Evolutionary conservation across 352 stramenopile species (phyloP), one percentile per base, ranked within the genome.

Genomic region (Nannochloropsis limnetica): DNA sequence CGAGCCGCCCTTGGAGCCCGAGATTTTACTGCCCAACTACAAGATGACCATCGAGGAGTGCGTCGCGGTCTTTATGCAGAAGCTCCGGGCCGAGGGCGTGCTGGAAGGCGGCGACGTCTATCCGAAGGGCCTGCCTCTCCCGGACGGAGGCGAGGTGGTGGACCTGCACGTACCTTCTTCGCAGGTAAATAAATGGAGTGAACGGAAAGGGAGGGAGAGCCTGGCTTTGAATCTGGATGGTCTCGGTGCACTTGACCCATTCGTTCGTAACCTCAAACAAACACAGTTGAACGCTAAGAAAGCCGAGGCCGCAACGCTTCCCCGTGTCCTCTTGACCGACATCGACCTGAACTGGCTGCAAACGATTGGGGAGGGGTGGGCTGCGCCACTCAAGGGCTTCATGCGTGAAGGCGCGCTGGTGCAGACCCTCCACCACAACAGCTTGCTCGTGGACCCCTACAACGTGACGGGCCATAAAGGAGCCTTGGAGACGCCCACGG

Each of bases 281-380:
- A 49, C 37, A 83, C 3, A 85, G 82, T 79, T 83, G 68, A 32
- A 28, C 28, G 87, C 83, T 20, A 81, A 84, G 81, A 83, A 86
- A 2, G 79, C 84, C 37, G 86, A 90, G 68, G 89, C 88, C 31
- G 86, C 91, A 29, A 83, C 88, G 86, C 83, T 97, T 80, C 88
- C 93, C 4, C 95, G 96, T 81, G 94, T 98, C 23, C 88, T 98
- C 27, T 90, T 98, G 3, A 96, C 92, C 23, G 93, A 98, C 84
- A 95, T 98, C 86, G 95, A 99, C 87, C 89, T 99, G 25, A 97
- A 99, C 86, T 99, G 95, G 95, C 88, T 99, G 20, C 95, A 99
- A 81, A 94, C 97, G 43, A 93, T 99, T 84, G 94, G 93, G 44
- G 95, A 99, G 87, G 95, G 95, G 29, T 99, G 95, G 95, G 95